Evolutionary conservation across 2,329 filamentous ascomycete genomes (phyloP).

Genomic region (Grosmannia huntii): DNA sequence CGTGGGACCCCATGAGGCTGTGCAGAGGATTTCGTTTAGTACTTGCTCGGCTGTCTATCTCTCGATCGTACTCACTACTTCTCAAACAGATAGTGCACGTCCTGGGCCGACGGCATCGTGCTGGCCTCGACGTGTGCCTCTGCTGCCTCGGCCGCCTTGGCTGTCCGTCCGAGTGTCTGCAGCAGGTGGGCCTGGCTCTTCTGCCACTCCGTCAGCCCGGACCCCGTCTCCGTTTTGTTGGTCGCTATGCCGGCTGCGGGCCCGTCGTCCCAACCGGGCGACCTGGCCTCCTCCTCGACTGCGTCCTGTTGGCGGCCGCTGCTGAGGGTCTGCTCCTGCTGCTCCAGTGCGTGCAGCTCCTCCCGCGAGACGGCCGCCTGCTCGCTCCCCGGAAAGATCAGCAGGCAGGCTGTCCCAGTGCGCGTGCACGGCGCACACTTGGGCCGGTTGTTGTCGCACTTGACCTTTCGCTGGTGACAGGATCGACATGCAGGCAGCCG

Average conservation of each 20-base stretch:
- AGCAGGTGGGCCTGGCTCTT: constrained; percentile 1
- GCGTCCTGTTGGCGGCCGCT: not conserved
- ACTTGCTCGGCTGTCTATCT: not conserved
- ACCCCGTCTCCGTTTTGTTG: not conserved
- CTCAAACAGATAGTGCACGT: not conserved
- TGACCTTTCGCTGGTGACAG: constrained; percentile 8
- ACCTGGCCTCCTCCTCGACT: not conserved
- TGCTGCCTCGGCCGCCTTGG: not conserved
- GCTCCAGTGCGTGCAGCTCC: constrained; percentile 16
- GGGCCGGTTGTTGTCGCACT: constrained; percentile 19
- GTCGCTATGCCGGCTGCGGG: not conserved
- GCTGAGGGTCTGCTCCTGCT: constrained; percentile 8
- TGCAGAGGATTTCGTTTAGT: not conserved
- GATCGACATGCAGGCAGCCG: constrained; percentile 9
- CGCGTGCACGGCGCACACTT: constrained; percentile 18
- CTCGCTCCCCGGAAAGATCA: constrained; percentile 16
- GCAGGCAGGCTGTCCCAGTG: constrained; percentile 14
- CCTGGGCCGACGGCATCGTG: constrained; percentile 1
- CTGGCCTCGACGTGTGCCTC: constrained; percentile 1
- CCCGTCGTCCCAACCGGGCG: not conserved
- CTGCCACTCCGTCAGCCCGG: not conserved
- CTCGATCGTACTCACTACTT: not conserved
- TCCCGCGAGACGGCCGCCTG: constrained; percentile 13
- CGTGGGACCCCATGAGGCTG: not conserved
- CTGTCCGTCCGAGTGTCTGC: not conserved